Base-by-base conservation (phyloP, 2,329 filamentous ascomycete genomes). In the Pseudopithomyces maydicus region DNA sequence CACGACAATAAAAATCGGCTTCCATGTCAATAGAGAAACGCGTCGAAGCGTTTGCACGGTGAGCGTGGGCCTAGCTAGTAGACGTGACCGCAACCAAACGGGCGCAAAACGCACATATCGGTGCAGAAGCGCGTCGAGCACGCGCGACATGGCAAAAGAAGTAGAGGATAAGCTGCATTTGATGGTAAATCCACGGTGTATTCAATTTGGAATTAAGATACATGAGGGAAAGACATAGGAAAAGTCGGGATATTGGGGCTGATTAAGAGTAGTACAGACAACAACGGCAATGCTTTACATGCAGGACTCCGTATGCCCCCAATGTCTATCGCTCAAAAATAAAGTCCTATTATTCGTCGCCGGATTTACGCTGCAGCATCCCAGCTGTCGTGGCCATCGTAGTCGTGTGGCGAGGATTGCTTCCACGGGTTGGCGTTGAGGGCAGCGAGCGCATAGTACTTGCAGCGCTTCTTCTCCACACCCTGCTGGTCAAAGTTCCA, bases 171-270 rank as follows among this genome's bases (percentile, higher is more conserved):
- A 33, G 20, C 14, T 11, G 12, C 10, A 14, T 6, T 43, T 42
- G 23, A 45, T 32, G 39, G n/a, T 14, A 7, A 51, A 46, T 33
- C 22, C 35, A 58, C 29, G 10, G 42, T 46, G 53, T 58, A 63
- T 63, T 57, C 57, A 63, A 61, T 63, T 63, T 58, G 46, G 55
- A 52, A 43, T 56, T 60, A 63, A 56, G 46, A 58, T 58, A 61
- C 60, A 63, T 29, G 50, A 58, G 48, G 32, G 19, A 46, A 39
- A 48, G 29, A 48, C 32, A 46, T 29, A 57, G 36, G 51, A 47
- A 55, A 53, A 35, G 36, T 49, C 44, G 45, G 46, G 39, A 47
- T 52, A 52, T 35, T 46, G 51, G 57, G 49, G 36, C 39, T 55
- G 55, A 62, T 57, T 62, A 59, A 29, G 48, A 46, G 35, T 45